phyloP scores from a whole-genome alignment of 2,329 filamentous ascomycete species.

The Trichoderma sp. region DNA sequence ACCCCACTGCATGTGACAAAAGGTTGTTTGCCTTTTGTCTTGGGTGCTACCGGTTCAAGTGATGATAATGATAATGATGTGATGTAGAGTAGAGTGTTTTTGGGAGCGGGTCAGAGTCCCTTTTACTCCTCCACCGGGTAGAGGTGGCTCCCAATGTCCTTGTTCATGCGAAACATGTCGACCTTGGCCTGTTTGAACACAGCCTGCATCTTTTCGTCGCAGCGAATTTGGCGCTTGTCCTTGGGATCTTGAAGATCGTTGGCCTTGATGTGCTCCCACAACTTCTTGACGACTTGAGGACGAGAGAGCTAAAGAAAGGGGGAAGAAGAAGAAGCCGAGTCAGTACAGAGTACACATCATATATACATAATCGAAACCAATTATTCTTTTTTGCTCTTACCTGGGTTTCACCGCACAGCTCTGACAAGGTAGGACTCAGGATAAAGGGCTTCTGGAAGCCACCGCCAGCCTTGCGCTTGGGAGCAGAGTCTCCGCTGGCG shows the following conservation, averaged over 20 bases:
- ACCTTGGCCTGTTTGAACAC: conserved; percentile 90
- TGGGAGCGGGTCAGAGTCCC: background rate
- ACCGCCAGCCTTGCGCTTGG: conserved; percentile 80
- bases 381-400: conserved; percentile 40
- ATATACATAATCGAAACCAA: no score
- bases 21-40: background rate
- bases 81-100: background rate
- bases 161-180: conserved; percentile 99
- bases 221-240: conserved; percentile 89
- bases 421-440: conserved; percentile 67
- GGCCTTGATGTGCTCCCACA: conserved; percentile 93
- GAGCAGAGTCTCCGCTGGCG: conserved; percentile 56
- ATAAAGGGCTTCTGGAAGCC: conserved; percentile 89
- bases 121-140: conserved; percentile 69
- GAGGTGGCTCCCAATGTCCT: conserved; percentile 84
- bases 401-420: conserved; percentile 67
- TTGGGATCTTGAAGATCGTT: conserved; percentile 84
- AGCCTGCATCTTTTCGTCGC: conserved; percentile 85
- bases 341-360: background rate
- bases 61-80: background rate
- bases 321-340: background rate
- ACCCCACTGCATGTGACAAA: conserved; percentile 8
- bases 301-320: conserved; percentile 69
- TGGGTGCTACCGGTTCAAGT: conserved; percentile 9
- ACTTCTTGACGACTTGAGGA: conserved; percentile 91